Conservation (phyloP, 2,329 filamentous ascomycete genomes). For the Penicillium vulpinum region DNA sequence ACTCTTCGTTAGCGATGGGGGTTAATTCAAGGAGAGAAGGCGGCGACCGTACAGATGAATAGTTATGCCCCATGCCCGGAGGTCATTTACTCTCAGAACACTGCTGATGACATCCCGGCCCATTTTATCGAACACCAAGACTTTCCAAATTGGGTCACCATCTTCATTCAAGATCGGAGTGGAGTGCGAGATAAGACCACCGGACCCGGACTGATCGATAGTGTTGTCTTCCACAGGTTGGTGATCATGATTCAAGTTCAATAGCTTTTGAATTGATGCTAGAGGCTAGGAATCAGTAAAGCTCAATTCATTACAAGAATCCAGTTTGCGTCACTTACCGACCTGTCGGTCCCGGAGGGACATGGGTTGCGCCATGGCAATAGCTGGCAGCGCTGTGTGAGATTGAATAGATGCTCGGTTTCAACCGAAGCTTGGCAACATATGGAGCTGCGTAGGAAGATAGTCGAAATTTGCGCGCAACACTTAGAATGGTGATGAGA, state of each 20-base stretch:
- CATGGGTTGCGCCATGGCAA: slow-evolving; percentile 56
- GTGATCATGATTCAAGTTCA: slow-evolving; percentile 82
- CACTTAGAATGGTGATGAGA: background rate
- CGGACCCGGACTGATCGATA: slow-evolving; percentile 64
- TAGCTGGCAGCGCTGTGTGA: slow-evolving; percentile 14
- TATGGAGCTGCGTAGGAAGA: slow-evolving; percentile 3
- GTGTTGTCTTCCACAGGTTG: slow-evolving; percentile 56
- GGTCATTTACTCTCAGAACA: slow-evolving; percentile 87
- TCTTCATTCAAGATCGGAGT: slow-evolving; percentile 82
- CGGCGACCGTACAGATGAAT: slow-evolving; percentile 74
- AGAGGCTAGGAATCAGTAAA: slow-evolving; percentile 14
- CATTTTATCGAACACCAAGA: slow-evolving; percentile 88
- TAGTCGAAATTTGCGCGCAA: background rate
- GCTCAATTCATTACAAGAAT: background rate
- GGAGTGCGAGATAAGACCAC: slow-evolving; percentile 61
- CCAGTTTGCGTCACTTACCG: slow-evolving; percentile 51
- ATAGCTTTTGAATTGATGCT: slow-evolving; percentile 92
- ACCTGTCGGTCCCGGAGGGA: slow-evolving; percentile 72
- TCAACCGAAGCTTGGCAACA: slow-evolving; percentile 23
- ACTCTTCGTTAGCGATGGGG: slow-evolving; percentile 18
- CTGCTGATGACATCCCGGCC: slow-evolving; percentile 96
- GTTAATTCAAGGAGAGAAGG: slow-evolving; percentile 11
- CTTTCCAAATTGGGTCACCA: slow-evolving; percentile 95
- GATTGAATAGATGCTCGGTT: slow-evolving; percentile 15
- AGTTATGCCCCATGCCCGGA: slow-evolving; percentile 91